Base-by-base conservation (phyloP, 2,329 filamentous ascomycete genomes). In the Dothideomycetes sp. region DNA sequence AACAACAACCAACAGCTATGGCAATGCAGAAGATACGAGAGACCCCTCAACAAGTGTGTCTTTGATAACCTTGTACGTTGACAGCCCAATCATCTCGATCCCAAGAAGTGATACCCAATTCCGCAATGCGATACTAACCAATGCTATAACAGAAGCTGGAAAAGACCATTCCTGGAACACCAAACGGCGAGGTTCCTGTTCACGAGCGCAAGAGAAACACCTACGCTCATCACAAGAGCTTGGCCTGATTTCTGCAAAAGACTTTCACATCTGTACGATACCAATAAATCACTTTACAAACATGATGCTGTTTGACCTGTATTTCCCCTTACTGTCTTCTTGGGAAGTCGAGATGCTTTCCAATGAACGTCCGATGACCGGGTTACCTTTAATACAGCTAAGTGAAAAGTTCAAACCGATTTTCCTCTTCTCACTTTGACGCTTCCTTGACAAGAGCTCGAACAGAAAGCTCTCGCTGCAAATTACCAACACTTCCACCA, bases 1-100 rank as follows among this genome's bases (percentile, higher is more conserved):
- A 81, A 94, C 69, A 88, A 93, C 70, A 98, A 98, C 72, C 91
- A 98, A 59, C 85, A 94, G 66, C 70, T 96, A 44, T 98, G 86
- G 83, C 86, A 96, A 58, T 98, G 91, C 70, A 78, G 91, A 54
- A 79, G 79, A 56, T 71, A 75, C 48, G 91, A 98, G 72, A 81
- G 85, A 76, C 80, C 80, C 59, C 70, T 98, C 55, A 98, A 95
- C 73, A 82, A 81, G 68, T 98, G 91, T 65, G 88, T 95, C 36
- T 96, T 84, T 59, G 81, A 95, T 51, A 96, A 95, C 62, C 65
- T 98, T 69, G 91, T 98, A 71, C 46, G 83, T 71, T 9, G 4
- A 12, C 19, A 2, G 8, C 29, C 10, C 4, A 2, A 14, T 17
- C n/a, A 31, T 19, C 7, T 36, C 30, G 27, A 31, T 31, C 8